These are phyloP conservation scores for Penicillium canariense DNA, from an alignment of 495 filamentous ascomycete species.

Conservation along the genomic window DNA sequence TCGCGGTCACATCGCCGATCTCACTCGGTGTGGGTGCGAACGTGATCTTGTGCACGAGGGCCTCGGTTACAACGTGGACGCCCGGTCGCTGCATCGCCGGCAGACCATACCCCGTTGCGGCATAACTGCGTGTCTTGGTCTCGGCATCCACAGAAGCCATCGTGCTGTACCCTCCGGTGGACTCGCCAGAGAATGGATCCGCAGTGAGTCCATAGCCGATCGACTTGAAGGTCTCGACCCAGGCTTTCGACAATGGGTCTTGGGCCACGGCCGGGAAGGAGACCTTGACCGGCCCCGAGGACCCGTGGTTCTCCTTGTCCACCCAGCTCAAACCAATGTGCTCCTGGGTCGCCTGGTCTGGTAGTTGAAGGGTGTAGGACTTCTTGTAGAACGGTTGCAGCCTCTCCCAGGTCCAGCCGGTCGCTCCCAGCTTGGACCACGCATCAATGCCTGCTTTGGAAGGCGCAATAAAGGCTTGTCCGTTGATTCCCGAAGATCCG, in stretches of 20 bases:
- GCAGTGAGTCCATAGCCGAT: conserved; percentile 30
- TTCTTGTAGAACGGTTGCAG: background rate
- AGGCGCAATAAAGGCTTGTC: background rate
- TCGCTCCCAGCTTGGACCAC: background rate
- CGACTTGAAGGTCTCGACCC: conserved; percentile 21
- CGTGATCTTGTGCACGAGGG: conserved; percentile 37
- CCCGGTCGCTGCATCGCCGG: conserved; percentile 37
- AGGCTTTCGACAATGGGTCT: conserved; percentile 19
- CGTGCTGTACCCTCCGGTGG: conserved; percentile 32
- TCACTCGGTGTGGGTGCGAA: conserved; percentile 8
- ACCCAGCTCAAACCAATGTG: conserved; percentile 18
- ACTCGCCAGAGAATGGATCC: conserved; percentile 38
- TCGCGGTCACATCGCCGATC: background rate
- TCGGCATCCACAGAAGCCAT: conserved; percentile 19
- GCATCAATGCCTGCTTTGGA: background rate
- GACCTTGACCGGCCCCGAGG: conserved; percentile 18
- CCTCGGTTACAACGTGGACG: conserved; percentile 34
- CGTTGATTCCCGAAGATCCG: background rate
- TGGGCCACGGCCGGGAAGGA: conserved; percentile 19
- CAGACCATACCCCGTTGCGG: conserved; percentile 25
- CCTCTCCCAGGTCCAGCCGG: background rate
- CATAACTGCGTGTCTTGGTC: conserved; percentile 46
- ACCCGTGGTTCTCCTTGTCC: conserved; percentile 11
- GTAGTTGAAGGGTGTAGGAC: background rate
- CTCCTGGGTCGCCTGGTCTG: background rate